Evolutionary conservation across 1,284 basidiomycete genomes (phyloP).

Genomic region (Xerocomus nothofagi): DNA sequence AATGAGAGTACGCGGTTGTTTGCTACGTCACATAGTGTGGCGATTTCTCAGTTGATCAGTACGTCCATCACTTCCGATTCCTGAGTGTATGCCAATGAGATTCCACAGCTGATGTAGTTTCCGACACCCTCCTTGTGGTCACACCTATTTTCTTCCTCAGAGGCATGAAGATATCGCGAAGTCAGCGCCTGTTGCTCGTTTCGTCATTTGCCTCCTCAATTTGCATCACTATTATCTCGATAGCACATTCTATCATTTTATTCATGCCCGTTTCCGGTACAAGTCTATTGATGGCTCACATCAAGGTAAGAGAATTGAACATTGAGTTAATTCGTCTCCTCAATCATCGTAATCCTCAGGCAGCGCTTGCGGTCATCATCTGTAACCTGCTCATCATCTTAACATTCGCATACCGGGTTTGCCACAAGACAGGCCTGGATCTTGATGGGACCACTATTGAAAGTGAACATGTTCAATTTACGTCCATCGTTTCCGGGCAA

Average conservation of each 20-base stretch:
- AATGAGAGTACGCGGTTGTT: not conserved
- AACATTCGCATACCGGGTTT: conserved; percentile 12
- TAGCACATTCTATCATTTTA: conserved; percentile 12
- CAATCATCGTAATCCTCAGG: conserved; percentile 4
- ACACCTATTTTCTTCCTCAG: conserved; percentile 17
- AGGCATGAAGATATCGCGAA: conserved; percentile 13
- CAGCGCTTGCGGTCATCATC: conserved; percentile 18
- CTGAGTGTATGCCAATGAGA: not conserved
- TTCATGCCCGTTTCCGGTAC: not conserved
- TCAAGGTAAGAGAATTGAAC: conserved; percentile 18
- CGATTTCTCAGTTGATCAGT: conserved; percentile 17
- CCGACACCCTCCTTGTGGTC: conserved; percentile 23
- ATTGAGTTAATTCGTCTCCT: not conserved
- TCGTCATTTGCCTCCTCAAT: conserved; percentile 24
- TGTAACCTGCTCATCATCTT: conserved; percentile 24
- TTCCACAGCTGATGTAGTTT: conserved; percentile 27
- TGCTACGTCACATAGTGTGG: not conserved
- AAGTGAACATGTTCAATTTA: conserved; percentile 11
- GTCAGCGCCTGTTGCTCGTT: conserved; percentile 16
- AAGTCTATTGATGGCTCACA: conserved; percentile 10
- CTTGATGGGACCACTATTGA: not conserved
- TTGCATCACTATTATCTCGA: conserved; percentile 16
- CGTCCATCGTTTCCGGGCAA: conserved; percentile 4
- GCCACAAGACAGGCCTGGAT: conserved; percentile 12
- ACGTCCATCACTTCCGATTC: not conserved